phyloP scores from a whole-genome alignment of 164 flowering plant genomes.

The Cinnamomum chago region DNA sequence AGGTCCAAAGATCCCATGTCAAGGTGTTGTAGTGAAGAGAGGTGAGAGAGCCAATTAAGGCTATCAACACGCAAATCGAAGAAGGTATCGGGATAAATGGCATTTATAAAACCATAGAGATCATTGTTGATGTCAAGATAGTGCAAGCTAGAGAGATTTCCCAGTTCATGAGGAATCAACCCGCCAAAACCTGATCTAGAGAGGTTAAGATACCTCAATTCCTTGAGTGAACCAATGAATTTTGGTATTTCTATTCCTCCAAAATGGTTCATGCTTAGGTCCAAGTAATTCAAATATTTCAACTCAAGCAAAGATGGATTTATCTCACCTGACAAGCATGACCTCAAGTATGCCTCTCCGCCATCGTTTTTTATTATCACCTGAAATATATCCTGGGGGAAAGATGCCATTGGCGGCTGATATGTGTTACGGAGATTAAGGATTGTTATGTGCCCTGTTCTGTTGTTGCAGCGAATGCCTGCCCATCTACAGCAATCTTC shows the following conservation, averaged over 20 bases:
- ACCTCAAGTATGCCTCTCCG: not conserved
- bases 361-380: not conserved
- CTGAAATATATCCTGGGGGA: not conserved
- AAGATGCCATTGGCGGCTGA: not conserved
- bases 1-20: not conserved
- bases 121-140: conserved; percentile 1
- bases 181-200: conserved; percentile 2
- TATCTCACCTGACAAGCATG: conserved; percentile 5
- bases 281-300: conserved; percentile 10
- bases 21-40: conserved; percentile 5
- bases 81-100: not conserved
- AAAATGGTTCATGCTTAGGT: conserved; percentile 12
- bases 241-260: conserved; percentile 3
- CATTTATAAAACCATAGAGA: not conserved
- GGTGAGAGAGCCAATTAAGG: conserved; percentile 12
- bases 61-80: not conserved
- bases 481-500: conserved; percentile 10
- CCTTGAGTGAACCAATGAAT: conserved; percentile 8
- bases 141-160: conserved; percentile 13
- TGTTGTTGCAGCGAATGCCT: not conserved
- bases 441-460: not conserved
- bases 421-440: not conserved
- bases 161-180: conserved; percentile 12
- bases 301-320: conserved; percentile 13
- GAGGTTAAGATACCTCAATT: conserved; percentile 12